Evolutionary conservation across 75 land plant species (phyloP).

Genomic region (Sequoiadendron giganteum): DNA sequence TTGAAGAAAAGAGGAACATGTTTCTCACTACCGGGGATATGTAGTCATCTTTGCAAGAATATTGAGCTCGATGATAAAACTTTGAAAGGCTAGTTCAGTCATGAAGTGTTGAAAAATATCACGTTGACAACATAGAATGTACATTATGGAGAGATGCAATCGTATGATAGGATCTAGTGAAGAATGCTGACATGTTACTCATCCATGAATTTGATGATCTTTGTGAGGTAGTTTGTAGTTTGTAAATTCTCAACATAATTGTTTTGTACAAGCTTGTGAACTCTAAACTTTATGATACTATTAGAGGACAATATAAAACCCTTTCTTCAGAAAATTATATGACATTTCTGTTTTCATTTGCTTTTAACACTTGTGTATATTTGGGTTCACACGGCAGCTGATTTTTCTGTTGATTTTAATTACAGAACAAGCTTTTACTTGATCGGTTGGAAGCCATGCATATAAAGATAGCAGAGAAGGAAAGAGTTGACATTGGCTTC

Average conservation of each 20-base stretch:
- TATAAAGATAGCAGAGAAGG: conserved; percentile 68
- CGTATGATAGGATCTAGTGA: not conserved
- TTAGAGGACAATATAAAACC: not conserved
- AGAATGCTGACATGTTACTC: not conserved
- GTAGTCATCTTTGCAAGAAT: too few species aligned
- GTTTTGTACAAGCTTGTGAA: not conserved
- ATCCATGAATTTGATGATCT: not conserved
- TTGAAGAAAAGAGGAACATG: too few species aligned
- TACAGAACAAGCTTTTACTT: conserved; percentile 82
- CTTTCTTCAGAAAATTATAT: not conserved
- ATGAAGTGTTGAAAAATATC: too few species aligned
- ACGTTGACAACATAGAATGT: too few species aligned
- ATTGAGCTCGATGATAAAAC: too few species aligned
- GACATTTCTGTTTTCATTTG: not conserved
- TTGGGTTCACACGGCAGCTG: not conserved
- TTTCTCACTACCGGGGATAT: too few species aligned
- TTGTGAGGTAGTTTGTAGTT: too few species aligned
- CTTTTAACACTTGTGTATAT: not conserved
- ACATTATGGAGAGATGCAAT: not conserved
- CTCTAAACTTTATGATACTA: not conserved
- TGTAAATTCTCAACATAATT: not conserved
- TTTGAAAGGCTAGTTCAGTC: too few species aligned
- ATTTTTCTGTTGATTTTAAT: not conserved
- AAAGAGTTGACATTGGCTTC: conserved; percentile 36
- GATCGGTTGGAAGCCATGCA: conserved; percentile 78